phyloP scores from a whole-genome alignment of 139 green algal species.

The Auxenochlorella pyrenoidosa region DNA sequence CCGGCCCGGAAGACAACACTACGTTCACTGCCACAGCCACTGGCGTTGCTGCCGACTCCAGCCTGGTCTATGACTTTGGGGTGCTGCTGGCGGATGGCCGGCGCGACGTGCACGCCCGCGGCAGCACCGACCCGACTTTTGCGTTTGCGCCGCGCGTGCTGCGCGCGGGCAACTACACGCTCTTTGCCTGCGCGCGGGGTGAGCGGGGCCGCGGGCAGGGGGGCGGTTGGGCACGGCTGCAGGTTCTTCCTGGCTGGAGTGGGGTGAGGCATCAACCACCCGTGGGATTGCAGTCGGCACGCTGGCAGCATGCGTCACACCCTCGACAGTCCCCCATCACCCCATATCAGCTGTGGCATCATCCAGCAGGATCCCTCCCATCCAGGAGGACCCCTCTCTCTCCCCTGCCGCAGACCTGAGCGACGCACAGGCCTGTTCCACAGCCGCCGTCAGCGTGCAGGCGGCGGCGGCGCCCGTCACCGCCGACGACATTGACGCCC shows the following conservation, averaged over 20 bases:
- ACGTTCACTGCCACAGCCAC: background rate
- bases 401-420: background rate
- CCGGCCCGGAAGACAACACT: background rate
- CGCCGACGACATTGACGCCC: background rate
- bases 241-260: too few species aligned
- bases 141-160: background rate
- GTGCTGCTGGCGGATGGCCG: background rate
- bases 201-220: background rate
- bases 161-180: background rate
- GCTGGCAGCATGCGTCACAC: background rate
- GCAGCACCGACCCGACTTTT: background rate
- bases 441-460: background rate
- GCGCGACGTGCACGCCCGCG: background rate
- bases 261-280: too few species aligned
- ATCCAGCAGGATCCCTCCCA: too few species aligned
- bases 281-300: background rate
- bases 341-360: background rate
- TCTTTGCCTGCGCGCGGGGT: background rate
- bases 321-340: too few species aligned
- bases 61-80: background rate
- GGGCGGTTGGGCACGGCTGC: background rate
- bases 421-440: background rate
- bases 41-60: background rate
- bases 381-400: too few species aligned
- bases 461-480: background rate